Conservation (phyloP, 257 asterid species). For the Verbena officinalis region DNA sequence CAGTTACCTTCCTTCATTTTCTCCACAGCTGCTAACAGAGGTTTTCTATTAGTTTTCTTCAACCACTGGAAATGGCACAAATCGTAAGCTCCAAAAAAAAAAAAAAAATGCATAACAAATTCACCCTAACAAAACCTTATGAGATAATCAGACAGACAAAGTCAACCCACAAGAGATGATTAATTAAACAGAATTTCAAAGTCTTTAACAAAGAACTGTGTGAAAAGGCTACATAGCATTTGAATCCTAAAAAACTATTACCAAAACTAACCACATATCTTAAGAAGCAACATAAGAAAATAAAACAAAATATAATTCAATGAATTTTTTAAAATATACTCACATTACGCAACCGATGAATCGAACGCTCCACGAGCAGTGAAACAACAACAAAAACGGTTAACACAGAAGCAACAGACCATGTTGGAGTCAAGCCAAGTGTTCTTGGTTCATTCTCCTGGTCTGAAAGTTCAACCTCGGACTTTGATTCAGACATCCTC, state of each 20-base stretch:
- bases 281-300: too few species aligned
- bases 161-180: background rate
- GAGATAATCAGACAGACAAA: background rate
- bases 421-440: constrained; percentile 72
- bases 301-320: background rate
- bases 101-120: constrained; percentile 6
- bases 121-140: constrained; percentile 10
- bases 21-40: constrained; percentile 66
- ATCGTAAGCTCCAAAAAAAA: background rate
- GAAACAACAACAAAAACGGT: constrained; percentile 69
- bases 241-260: constrained; percentile 7
- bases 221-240: background rate
- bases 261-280: background rate
- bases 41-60: constrained; percentile 63
- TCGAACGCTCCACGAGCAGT: constrained; percentile 70
- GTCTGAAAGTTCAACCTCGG: constrained; percentile 33
- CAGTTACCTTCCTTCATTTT: constrained; percentile 50
- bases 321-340: constrained; percentile 25
- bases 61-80: constrained; percentile 51
- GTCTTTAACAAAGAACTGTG: background rate
- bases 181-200: too few species aligned
- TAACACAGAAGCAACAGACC: constrained; percentile 79
- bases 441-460: constrained; percentile 47
- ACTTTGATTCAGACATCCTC: constrained; percentile 42
- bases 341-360: constrained; percentile 63